These are phyloP conservation scores for Boletus insuetus DNA, from an alignment of 768 basidiomycete species.

Conservation along the genomic window DNA sequence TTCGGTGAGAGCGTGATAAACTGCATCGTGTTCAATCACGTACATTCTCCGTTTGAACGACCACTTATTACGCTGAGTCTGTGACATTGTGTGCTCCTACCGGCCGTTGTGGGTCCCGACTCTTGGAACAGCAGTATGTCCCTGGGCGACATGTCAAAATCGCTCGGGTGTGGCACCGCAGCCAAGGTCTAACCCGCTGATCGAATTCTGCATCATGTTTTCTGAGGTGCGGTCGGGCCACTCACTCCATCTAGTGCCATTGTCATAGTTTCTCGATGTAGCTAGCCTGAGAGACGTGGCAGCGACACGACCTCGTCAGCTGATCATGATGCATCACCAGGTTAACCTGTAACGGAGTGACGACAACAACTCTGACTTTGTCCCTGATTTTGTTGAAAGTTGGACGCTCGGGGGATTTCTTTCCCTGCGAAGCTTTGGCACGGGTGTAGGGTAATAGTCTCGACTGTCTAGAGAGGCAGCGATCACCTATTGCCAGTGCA, in stretches of 20 bases:
- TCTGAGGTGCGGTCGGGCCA: slow-evolving; percentile 36
- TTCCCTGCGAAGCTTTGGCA: too few species aligned
- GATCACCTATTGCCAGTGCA: too few species aligned
- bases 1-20: slow-evolving; percentile 22
- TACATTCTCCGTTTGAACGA: not conserved
- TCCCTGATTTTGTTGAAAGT: slow-evolving; percentile 6
- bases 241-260: slow-evolving; percentile 22
- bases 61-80: too few species aligned
- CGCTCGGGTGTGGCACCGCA: slow-evolving; percentile 10
- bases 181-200: slow-evolving; percentile 21
- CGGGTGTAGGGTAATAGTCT: too few species aligned
- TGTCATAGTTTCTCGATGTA: slow-evolving; percentile 32
- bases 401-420: not conserved
- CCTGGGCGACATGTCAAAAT: too few species aligned
- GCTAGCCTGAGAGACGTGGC: not conserved
- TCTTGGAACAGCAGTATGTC: too few species aligned
- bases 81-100: too few species aligned
- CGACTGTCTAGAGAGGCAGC: too few species aligned
- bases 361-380: slow-evolving; percentile 23
- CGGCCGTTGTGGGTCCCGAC: too few species aligned
- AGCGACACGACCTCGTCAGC: not conserved
- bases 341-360: too few species aligned
- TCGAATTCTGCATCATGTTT: not conserved
- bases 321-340: too few species aligned
- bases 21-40: slow-evolving; percentile 16